Base-by-base conservation (phyloP, 345 rosid species). In the Eucalyptus shirleyi region DNA sequence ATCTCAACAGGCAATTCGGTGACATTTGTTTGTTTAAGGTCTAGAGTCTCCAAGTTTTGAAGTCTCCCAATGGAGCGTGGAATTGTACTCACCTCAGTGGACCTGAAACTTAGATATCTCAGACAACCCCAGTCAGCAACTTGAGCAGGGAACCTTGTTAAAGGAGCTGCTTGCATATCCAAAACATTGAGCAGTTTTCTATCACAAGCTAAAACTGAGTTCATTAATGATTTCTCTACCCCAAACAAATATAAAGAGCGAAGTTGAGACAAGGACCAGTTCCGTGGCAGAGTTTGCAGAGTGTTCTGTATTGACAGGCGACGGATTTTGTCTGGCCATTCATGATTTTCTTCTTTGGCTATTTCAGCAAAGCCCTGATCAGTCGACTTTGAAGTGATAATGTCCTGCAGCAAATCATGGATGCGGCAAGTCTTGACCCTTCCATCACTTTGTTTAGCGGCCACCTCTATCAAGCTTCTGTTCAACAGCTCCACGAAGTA, bases 1-100 rank as follows among this genome's bases (percentile, higher is more conserved):
- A 94, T 88, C 89, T 91, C 92, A 49, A 86, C 87, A 3, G 95
- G 95, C 89, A 94, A 86, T 62, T 88, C 89, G 2, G 92, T 91
- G 82, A 93, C 92, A 55, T 87, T 50, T 45, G 94, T 69, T 5
- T 92, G 94, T 45, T 93, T 94, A 77, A 94, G 92, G 87, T 94
- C 94, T 53, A 94, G 65, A 7, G 93, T 94, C 91, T 93, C 94
- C 9, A 94, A 90, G 88, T 93, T 91, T 32, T 69, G 91, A 60
- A 94, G 93, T 91, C 89, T 92, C 80, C 89, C 89, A 9, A 94
- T 93, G 7, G 88, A 88, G 26, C 67, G 87, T 18, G 95, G 95
- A 86, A 94, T 83, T 3, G n/a, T 55, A n/a, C 88, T 88, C 34
- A 94, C 88, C 91, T 89, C 91, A 9, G 95, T 92, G 47, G 26